Conservation (phyloP, 257 asterid species). For the Penstemon newberryi region DNA sequence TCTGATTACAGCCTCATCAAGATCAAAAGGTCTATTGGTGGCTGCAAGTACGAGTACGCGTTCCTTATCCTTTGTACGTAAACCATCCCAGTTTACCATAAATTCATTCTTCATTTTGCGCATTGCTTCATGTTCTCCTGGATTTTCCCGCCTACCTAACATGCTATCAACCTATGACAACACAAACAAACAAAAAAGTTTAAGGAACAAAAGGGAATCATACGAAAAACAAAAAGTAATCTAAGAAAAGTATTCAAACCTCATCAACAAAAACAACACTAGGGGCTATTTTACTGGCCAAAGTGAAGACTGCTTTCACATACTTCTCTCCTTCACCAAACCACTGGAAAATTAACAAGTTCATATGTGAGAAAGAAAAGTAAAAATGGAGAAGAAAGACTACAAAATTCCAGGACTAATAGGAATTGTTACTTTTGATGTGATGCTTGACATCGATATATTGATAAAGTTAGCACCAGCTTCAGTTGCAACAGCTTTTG, state of each 20-base stretch:
- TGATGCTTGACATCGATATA: slow-evolving; percentile 55
- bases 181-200: neutral
- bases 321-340: slow-evolving; percentile 59
- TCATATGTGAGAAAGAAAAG: neutral
- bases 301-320: slow-evolving; percentile 53
- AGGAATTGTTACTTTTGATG: slow-evolving; percentile 43
- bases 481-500: slow-evolving; percentile 59
- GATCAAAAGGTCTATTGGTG: slow-evolving; percentile 58
- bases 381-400: slow-evolving; percentile 1
- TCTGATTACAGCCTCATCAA: slow-evolving; percentile 60
- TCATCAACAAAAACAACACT: slow-evolving; percentile 60
- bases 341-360: slow-evolving; percentile 42
- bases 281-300: slow-evolving; percentile 58
- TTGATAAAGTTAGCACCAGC: slow-evolving; percentile 49
- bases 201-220: neutral
- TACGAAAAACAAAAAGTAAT: neutral
- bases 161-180: slow-evolving; percentile 52
- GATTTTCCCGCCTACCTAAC: slow-evolving; percentile 49
- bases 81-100: slow-evolving; percentile 60
- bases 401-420: slow-evolving; percentile 6
- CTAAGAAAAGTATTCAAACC: slow-evolving; percentile 28
- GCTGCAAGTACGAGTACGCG: slow-evolving; percentile 59
- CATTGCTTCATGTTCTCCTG: slow-evolving; percentile 53
- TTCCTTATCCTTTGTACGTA: slow-evolving; percentile 53
- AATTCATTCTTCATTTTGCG: slow-evolving; percentile 62